Percentiles rank a stretch among this genome's conserved stretches.
Conservation (phyloP, 345 rosid genomes). For the Sisymbrium altissimum region DNA sequence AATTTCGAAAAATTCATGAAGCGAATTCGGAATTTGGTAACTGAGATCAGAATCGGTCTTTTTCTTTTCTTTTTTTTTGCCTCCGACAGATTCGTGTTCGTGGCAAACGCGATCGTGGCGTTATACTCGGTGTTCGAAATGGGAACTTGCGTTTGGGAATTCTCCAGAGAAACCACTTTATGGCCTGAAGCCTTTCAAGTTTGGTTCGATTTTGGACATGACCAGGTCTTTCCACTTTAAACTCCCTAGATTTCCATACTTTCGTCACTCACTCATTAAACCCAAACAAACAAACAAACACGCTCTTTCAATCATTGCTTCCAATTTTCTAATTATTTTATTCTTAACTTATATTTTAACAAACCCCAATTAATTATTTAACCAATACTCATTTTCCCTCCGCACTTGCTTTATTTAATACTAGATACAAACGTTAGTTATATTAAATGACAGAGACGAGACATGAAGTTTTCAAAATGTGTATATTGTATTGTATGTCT, state of each 20-base stretch:
- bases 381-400: neutral
- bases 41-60: neutral
- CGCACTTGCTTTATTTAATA: neutral
- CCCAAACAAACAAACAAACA: too few species aligned
- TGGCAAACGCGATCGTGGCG: constrained; percentile 82
- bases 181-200: constrained; percentile 84
- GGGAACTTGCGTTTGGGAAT: constrained; percentile 81
- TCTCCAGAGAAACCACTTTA: constrained; percentile 61
- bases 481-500: neutral
- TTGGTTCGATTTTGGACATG: constrained; percentile 99
- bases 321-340: constrained; percentile 16
- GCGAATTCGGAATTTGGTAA: constrained; percentile 3
- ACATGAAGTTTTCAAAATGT: neutral
- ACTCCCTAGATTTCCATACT: neutral
- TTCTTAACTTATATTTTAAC: neutral
- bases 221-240: constrained; percentile 57
- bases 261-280: neutral
- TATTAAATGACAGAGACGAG: neutral
- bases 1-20: neutral
- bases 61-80: too few species aligned
- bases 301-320: constrained; percentile 21
- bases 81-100: constrained; percentile 65
- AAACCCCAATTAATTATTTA: neutral
- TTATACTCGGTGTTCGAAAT: constrained; percentile 80
- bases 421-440: neutral